A percentile compares a stretch with the other conserved stretches of the same genome.
These are phyloP conservation scores for Phytophthora agathidicida DNA, from an alignment of 352 stramenopile genomes.

Conservation along the genomic window DNA sequence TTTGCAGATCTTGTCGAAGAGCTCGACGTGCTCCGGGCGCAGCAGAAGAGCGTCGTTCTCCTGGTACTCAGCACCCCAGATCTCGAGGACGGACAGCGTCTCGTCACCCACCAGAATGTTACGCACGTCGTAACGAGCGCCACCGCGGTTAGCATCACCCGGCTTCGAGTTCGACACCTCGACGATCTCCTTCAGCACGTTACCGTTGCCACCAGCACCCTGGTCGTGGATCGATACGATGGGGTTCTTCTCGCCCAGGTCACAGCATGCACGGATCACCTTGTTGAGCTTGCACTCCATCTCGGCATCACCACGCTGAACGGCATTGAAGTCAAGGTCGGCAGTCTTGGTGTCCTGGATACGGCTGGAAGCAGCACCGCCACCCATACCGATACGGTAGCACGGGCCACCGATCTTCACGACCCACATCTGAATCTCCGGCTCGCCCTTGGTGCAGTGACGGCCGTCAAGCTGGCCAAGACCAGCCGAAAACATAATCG, in stretches of 20 bases:
- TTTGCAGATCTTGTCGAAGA: constrained; percentile 96
- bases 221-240: constrained; percentile 99
- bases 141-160: constrained; percentile 87
- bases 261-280: constrained; percentile 97
- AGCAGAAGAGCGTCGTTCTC: constrained; percentile 99
- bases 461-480: constrained; percentile 95
- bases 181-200: constrained; percentile 99
- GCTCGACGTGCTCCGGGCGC: constrained; percentile 83
- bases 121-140: constrained; percentile 94
- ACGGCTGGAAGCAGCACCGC: constrained; percentile 95
- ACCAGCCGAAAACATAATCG: constrained; percentile 99
- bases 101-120: constrained; percentile 97
- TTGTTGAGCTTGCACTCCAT: constrained; percentile 99
- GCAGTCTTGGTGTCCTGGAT: constrained; percentile 95
- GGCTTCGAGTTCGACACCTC: constrained; percentile 87
- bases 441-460: constrained; percentile 95
- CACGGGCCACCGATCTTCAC: constrained; percentile 98
- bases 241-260: constrained; percentile 97
- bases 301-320: constrained; percentile 99
- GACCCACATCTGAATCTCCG: constrained; percentile 96
- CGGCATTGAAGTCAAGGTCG: constrained; percentile 98
- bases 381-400: constrained; percentile 99
- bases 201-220: constrained; percentile 98
- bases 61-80: constrained; percentile 99
- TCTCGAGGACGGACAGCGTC: constrained; percentile 98